Conservation (phyloP, 805 yeast genomes). For the Metschnikowia picachoensis region DNA sequence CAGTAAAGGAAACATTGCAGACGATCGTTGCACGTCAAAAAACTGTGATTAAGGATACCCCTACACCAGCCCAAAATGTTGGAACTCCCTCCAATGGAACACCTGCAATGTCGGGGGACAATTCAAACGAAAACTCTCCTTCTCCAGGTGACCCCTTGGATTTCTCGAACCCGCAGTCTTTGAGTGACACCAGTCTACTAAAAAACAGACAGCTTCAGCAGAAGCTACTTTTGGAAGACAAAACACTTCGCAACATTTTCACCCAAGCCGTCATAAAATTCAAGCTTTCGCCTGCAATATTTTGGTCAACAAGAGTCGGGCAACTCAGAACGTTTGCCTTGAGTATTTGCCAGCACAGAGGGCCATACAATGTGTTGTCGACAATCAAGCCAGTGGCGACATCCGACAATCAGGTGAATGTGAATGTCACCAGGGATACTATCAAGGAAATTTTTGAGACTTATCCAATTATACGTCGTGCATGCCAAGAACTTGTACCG, state of each 20-base stretch:
- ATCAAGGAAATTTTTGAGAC: constrained; percentile 87
- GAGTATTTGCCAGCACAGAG: constrained; percentile 77
- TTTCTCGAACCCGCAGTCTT: constrained; percentile 24
- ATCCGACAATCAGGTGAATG: constrained; percentile 89
- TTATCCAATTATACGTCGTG: constrained; percentile 85
- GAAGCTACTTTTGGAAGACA: constrained; percentile 64
- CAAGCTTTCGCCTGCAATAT: constrained; percentile 74
- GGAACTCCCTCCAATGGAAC: constrained; percentile 4
- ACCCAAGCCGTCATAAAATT: constrained; percentile 82
- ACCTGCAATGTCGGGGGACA: constrained; percentile 24
- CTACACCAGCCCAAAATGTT: constrained; percentile 5
- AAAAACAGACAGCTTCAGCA: constrained; percentile 78
- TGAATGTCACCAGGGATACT: constrained; percentile 85
- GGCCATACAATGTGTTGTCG: constrained; percentile 90
- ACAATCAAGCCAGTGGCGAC: constrained; percentile 94
- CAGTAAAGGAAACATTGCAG: constrained; percentile 62
- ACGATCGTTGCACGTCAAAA: constrained; percentile 65
- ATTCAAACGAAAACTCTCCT: constrained; percentile 19
- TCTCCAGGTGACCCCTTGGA: constrained; percentile 17
- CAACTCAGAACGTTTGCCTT: constrained; percentile 82
- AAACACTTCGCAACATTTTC: constrained; percentile 66
- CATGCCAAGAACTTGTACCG: constrained; percentile 90
- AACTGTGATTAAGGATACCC: constrained; percentile 43
- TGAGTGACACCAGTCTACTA: constrained; percentile 48
- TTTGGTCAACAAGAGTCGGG: constrained; percentile 82